Base-by-base conservation (phyloP, 345 rosid species). In the Xanthoceras sorbifolium region DNA sequence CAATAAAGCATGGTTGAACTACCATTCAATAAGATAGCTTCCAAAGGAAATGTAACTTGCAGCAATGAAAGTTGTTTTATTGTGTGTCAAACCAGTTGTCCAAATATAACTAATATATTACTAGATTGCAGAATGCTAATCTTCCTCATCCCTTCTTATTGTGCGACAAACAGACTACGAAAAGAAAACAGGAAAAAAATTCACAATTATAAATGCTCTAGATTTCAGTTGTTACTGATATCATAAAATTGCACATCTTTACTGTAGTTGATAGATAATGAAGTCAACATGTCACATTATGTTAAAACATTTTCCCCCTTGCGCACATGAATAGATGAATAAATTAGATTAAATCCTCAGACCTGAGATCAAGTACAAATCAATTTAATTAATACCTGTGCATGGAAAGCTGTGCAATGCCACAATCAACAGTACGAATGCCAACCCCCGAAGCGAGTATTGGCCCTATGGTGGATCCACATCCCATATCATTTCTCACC, bases 401-500 rank as follows among this genome's bases (percentile, higher is more conserved):
- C 99, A 95, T 92, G 48, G 99, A 93, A 68, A 95, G 98, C 82
- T 95, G 99, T 71, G 98, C 88, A 68, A 93, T 93, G 75, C 99
- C 99, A 7, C 97, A 91, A 78, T 93, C 99, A 78, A 95, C 98
- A 0, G 98, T 95, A 50, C 96, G 89, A 60, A 95, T 85, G 76
- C 98, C 99, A 22, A 92, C 88, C 31, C 98, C 97, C 55, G 97
- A 93, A 75, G 99, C 98, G 64, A 95, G 92, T 79, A 93, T 95
- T 8, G 99, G 98, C 67, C 99, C 99, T 64, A 95, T 90, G 73
- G 99, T 95, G 63, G 98, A 95, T 46, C 99, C 99, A 78, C 99
- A 95, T 76, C 96, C 99, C 97, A 95, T 92, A 76, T 95, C 99
- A 40, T 95, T 95, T 81, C 99, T 91, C 77, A 95, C 97, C 68